Evolutionary conservation across 148 eudicot species (phyloP).

Genomic region (Vaccinium macrocarpon): DNA sequence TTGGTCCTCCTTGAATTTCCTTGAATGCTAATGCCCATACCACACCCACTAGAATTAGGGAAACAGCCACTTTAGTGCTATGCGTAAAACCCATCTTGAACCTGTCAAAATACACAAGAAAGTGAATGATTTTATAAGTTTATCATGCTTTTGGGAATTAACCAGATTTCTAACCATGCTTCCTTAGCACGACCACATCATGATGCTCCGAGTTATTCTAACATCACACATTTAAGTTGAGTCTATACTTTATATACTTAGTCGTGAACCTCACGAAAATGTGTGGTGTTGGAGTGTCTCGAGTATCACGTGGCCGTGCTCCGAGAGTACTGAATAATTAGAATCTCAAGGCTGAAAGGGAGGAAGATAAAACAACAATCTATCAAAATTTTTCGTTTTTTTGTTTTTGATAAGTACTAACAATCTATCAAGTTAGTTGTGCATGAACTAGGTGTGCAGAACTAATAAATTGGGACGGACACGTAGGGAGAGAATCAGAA

Average conservation of each 20-base stretch:
- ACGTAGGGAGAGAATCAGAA: not conserved
- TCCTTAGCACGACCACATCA: not conserved
- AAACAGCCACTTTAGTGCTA: not conserved
- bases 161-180: not conserved
- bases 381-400: no score
- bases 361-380: not conserved
- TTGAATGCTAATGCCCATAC: not conserved
- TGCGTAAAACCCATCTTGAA: not conserved
- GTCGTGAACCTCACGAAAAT: no score
- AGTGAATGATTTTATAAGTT: not conserved
- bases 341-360: not conserved
- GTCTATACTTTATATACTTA: no score
- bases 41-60: not conserved
- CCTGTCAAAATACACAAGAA: not conserved
- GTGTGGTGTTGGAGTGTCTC: no score
- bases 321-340: no score
- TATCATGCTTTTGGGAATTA: not conserved
- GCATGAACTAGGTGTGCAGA: not conserved
- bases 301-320: no score
- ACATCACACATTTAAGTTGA: no score
- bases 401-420: no score
- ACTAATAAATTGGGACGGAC: not conserved
- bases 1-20: constrained; percentile 3
- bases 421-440: not conserved
- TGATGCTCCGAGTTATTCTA: not conserved